Percentiles rank a stretch among this genome's conserved stretches.
Conservation (phyloP, 2,329 filamentous ascomycete genomes). For the Fusarium sp. region DNA sequence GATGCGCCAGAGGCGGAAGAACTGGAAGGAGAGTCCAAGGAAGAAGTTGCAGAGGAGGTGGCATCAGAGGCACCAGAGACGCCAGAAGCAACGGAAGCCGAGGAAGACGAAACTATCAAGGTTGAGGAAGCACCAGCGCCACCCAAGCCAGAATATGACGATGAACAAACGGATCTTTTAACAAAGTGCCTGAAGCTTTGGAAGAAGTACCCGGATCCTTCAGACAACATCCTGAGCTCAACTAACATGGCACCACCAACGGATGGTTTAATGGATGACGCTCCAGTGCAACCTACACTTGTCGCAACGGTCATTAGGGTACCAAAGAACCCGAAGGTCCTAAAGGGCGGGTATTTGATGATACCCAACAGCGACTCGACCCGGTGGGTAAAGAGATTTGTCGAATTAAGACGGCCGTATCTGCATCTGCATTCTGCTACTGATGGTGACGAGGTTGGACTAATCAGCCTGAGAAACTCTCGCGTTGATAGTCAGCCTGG, state of each 20-base stretch:
- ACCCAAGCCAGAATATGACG: conserved; percentile 57
- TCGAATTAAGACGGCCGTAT: conserved; percentile 91
- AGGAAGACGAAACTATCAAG: conserved; percentile 39
- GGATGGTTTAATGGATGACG: conserved; percentile 66
- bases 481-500: conserved; percentile 94
- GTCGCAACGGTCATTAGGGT: conserved; percentile 81
- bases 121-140: conserved; percentile 39
- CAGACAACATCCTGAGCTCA: conserved; percentile 66
- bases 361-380: conserved; percentile 84
- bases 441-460: conserved; percentile 89
- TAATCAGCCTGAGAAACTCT: conserved; percentile 88
- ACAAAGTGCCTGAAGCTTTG: conserved; percentile 73
- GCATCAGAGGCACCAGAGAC: conserved; percentile 6
- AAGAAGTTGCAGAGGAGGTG: conserved; percentile 28
- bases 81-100: conserved; percentile 23
- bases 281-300: conserved; percentile 69
- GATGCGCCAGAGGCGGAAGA: not conserved
- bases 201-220: conserved; percentile 69
- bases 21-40: not conserved
- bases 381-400: conserved; percentile 91
- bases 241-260: conserved; percentile 75
- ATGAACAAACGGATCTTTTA: conserved; percentile 61
- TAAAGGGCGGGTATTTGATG: conserved; percentile 90
- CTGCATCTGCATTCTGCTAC: conserved; percentile 87
- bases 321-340: conserved; percentile 81